Base-by-base conservation (phyloP, 2,329 filamentous ascomycete species). In the Cercospora citrullina region DNA sequence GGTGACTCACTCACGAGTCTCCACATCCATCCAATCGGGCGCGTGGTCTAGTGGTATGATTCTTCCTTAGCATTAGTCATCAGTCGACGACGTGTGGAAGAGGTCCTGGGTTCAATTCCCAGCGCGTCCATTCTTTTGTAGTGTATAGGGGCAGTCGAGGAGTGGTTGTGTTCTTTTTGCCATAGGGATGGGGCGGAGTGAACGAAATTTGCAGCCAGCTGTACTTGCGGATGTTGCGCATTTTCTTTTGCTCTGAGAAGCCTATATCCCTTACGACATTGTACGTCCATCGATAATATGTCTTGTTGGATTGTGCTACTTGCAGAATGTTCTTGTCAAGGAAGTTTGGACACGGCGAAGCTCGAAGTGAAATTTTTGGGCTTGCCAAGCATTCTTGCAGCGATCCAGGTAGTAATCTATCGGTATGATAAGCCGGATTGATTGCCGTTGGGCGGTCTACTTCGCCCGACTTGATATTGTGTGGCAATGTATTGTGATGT, bases 71-170 rank as follows among this genome's bases (percentile, higher is more conserved):
- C 53, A 57, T 48, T 5, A 23, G 16, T 57, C 26, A n/a, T 14
- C 33, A 39, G 2, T 26, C 3, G 33, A 39, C 14, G n/a, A 14
- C 5, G 33, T 7, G 33, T 39, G 30, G 53, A 58, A 33, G 55
- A 33, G 55, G 55, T 59, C 55, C 55, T 31, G 55, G 55, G 55
- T 59, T 59, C 55, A 36, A 59, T 59, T 59, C 55, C 55, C 55
- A 31, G 55, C 55, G 55, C 55, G 28, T 59, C 55, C 55, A 59
- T 23, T 12, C 8, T 36, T 36, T 59, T 59, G 23, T 12, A 6
- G n/a, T 59, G 36, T n/a, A n/a, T n/a, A 39, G 36, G 16, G 14
- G 7, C 23, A 26, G n/a, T 12, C 7, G 30, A 36, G 31, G 8
- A 3, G 18, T 59, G 1, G 55, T 31, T 16, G 30, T 42, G 36